phyloP scores from a whole-genome alignment of 257 asterid species.

The Buddleja alternifolia region DNA sequence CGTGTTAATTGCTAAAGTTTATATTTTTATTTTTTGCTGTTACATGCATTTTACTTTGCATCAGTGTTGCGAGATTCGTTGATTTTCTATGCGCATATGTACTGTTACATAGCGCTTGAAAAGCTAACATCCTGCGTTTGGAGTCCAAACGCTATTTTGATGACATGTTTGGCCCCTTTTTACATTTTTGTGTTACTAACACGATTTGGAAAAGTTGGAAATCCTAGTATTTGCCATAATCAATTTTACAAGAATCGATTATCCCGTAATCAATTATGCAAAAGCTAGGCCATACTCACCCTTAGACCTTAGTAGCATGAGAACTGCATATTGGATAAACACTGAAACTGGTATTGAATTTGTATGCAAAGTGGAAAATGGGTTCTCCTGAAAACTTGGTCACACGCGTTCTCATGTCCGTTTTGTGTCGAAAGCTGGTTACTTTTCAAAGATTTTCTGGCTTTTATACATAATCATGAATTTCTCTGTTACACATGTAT shows the following conservation, averaged over 20 bases:
- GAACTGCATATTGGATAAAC: not conserved
- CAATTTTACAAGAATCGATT: no score
- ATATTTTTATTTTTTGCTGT: not conserved
- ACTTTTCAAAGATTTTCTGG: not conserved
- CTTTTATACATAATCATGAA: not conserved
- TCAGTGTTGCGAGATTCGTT: slow-evolving; percentile 1
- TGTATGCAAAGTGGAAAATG: not conserved
- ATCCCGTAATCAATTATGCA: no score
- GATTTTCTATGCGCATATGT: not conserved
- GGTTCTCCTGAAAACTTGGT: not conserved
- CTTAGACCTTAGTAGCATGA: slow-evolving; percentile 12
- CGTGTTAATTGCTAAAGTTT: not conserved
- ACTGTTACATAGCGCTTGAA: not conserved
- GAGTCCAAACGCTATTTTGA: no score
- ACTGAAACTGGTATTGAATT: slow-evolving; percentile 10
- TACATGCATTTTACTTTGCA: slow-evolving; percentile 3
- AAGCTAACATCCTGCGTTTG: no score
- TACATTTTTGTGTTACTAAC: no score
- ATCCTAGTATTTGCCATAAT: no score
- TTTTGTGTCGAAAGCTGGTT: slow-evolving; percentile 12
- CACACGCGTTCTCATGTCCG: not conserved
- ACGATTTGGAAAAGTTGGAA: no score
- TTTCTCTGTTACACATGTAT: not conserved
- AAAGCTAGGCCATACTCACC: no score
- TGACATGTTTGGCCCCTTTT: no score